Conservation (phyloP, 163 green algal genomes). For the Chlorella variabilis region DNA sequence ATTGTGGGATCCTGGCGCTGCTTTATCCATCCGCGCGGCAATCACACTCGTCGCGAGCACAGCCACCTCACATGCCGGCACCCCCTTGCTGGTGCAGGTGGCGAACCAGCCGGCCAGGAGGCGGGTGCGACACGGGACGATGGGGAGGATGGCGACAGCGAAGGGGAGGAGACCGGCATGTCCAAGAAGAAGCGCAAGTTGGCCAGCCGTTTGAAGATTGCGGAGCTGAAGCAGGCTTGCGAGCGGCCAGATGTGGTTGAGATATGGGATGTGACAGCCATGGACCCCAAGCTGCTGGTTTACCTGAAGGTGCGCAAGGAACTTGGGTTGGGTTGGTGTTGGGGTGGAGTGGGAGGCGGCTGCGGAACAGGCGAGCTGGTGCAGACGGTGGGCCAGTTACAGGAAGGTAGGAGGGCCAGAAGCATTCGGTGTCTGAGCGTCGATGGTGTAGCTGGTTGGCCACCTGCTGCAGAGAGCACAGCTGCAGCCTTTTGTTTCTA, state of each 20-base stretch:
- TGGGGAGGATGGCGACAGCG: conserved; percentile 42
- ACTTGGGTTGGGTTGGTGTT: neutral
- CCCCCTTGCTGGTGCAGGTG: neutral
- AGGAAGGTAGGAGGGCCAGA: no score
- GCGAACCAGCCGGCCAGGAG: neutral
- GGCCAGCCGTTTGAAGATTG: conserved; percentile 78
- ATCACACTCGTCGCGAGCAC: no score
- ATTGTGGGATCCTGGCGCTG: no score
- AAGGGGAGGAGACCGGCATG: conserved; percentile 36
- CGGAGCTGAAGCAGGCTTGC: conserved; percentile 90
- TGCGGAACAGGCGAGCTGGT: no score
- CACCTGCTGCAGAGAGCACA: no score
- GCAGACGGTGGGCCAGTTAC: no score
- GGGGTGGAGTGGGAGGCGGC: no score
- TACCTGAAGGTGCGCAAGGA: conserved; percentile 85
- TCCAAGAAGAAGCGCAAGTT: conserved; percentile 84
- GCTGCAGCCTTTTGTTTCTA: no score
- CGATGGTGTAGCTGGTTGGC: no score
- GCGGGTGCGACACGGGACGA: conserved; percentile 32
- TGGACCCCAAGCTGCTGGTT: conserved; percentile 93
- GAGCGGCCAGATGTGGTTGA: conserved; percentile 92
- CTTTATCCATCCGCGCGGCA: no score
- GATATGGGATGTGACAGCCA: conserved; percentile 96
- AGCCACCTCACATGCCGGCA: no score
- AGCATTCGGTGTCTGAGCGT: no score